Percentiles rank a stretch among this genome's conserved stretches.
These are phyloP conservation scores for Saccharomycopsis sp. DNA, from an alignment of 805 yeast species.

Conservation along the genomic window DNA sequence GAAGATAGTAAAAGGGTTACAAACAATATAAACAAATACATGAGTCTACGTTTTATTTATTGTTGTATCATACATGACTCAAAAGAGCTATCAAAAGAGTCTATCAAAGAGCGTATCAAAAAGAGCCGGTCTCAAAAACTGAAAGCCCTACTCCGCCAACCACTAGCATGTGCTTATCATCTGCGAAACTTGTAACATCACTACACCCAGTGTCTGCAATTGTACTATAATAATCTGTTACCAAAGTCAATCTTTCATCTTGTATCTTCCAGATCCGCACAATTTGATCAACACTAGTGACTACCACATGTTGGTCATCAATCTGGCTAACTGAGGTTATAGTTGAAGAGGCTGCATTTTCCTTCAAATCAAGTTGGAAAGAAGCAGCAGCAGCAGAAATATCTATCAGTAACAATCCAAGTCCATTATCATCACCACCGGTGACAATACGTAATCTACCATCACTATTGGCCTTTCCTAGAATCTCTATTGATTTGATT, in stretches of 20 bases:
- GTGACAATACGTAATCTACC: conserved; percentile 40
- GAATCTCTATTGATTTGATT: conserved; percentile 43
- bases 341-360: conserved; percentile 78
- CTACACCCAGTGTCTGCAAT: conserved; percentile 87
- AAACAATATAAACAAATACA: background rate
- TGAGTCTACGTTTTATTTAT: background rate
- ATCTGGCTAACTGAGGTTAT: conserved; percentile 55
- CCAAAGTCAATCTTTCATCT: conserved; percentile 25
- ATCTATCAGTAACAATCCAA: conserved; percentile 32
- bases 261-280: conserved; percentile 54
- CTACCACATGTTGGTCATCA: conserved; percentile 31
- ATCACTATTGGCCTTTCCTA: conserved; percentile 6
- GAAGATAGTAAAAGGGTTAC: too few relatives aligned
- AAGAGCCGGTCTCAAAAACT: too few relatives aligned
- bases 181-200: conserved; percentile 31
- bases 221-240: conserved; percentile 56
- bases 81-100: too few relatives aligned
- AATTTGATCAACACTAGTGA: conserved; percentile 81
- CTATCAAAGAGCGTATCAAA: too few relatives aligned
- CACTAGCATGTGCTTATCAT: conserved; percentile 32
- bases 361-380: conserved; percentile 29
- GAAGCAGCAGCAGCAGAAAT: background rate
- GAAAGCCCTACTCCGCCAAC: conserved; percentile 86
- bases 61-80: too few relatives aligned
- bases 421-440: conserved; percentile 92